Evolutionary conservation across 495 filamentous ascomycete species (phyloP).

Genomic region (Aspergillus hancockii): DNA sequence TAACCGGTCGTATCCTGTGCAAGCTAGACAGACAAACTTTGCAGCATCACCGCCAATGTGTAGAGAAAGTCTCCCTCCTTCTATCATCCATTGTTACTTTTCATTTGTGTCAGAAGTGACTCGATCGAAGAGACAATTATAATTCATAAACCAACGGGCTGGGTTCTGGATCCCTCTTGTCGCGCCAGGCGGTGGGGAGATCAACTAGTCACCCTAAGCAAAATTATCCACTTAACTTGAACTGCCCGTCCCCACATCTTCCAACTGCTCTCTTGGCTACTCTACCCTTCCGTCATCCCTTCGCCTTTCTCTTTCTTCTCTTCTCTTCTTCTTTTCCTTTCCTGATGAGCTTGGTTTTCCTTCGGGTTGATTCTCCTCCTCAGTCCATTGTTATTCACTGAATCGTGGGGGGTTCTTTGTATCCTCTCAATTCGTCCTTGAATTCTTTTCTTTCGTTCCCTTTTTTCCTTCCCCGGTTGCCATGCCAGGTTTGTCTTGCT

Average conservation of each 20-base stretch:
- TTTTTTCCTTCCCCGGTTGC: slow-evolving; percentile 14
- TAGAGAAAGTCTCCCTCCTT: not conserved
- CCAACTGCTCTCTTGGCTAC: not conserved
- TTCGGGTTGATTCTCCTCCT: not conserved
- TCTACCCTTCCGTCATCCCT: slow-evolving; percentile 7
- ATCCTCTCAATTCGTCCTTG: slow-evolving; percentile 1
- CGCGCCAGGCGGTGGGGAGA: not conserved
- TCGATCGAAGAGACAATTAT: not conserved
- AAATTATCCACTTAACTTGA: slow-evolving; percentile 1
- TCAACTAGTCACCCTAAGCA: not conserved
- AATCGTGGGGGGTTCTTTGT: not conserved
- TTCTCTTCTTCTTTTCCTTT: slow-evolving; percentile 11
- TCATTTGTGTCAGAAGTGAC: not conserved
- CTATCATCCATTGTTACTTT: not conserved
- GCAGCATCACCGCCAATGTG: not conserved
- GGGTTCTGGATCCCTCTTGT: slow-evolving; percentile 7
- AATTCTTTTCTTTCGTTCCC: slow-evolving; percentile 1
- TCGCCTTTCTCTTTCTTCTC: slow-evolving; percentile 5
- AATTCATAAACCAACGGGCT: not conserved
- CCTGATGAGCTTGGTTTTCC: not conserved
- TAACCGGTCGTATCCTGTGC: not conserved
- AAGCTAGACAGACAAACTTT: not conserved
- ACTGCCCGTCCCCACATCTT: not conserved
- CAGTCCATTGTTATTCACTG: not conserved
- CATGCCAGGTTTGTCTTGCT: slow-evolving; percentile 32